Evolutionary conservation across 371 early-diverging fungal genomes (phyloP).

Genomic region (Parasitella parasitica): DNA sequence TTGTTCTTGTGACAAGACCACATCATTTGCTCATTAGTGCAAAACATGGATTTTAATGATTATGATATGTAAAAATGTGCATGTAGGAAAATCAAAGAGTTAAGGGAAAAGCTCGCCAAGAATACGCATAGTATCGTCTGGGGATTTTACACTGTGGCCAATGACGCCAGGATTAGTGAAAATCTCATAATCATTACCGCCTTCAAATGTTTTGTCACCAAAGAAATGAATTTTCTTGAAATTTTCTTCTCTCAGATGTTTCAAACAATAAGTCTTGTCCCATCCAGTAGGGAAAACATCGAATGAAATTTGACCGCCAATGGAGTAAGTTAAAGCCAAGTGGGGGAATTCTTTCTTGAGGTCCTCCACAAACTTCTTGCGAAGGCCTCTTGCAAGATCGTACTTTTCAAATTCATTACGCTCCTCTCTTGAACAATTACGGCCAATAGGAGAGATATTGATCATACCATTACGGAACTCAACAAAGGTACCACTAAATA

Average conservation of each 20-base stretch:
- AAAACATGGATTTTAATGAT: neutral
- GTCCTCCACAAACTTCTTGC: constrained; percentile 86
- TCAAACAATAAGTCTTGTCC: constrained; percentile 99
- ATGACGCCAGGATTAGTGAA: constrained; percentile 80
- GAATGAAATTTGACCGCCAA: constrained; percentile 99
- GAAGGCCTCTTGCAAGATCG: constrained; percentile 84
- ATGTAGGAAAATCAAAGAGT: constrained; percentile 4
- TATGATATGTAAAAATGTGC: neutral
- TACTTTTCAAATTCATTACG: constrained; percentile 92
- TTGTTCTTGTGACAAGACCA: constrained; percentile 2
- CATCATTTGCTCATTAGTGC: neutral
- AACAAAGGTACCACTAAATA: constrained; percentile 92
- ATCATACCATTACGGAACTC: constrained; percentile 99
- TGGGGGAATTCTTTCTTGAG: constrained; percentile 89
- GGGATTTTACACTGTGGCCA: constrained; percentile 90
- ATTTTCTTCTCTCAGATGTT: constrained; percentile 86
- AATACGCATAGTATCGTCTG: constrained; percentile 89
- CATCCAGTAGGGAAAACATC: constrained; percentile 99
- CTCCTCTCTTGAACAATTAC: constrained; percentile 95
- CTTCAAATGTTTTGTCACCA: constrained; percentile 98
- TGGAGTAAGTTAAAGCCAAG: constrained; percentile 91
- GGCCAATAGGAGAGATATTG: constrained; percentile 99
- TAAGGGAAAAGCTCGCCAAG: constrained; percentile 82
- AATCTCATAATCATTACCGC: constrained; percentile 99
- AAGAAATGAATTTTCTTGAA: constrained; percentile 98